These are phyloP conservation scores for Amphichorda felina DNA, from an alignment of 2,329 filamentous ascomycete genomes.

Conservation along the genomic window DNA sequence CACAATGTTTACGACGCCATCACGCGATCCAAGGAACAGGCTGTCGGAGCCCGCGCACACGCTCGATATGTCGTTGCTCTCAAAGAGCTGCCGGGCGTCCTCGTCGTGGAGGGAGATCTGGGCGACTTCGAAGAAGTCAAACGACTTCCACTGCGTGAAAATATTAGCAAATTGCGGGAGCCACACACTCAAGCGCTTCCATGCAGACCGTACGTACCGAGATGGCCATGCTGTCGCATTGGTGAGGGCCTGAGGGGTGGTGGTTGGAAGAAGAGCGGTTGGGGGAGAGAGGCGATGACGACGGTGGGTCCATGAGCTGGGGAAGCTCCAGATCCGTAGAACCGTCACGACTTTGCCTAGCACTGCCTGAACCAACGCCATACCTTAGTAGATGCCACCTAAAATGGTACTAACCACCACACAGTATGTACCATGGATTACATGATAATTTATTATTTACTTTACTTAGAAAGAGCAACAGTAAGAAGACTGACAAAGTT, in stretches of 20 bases:
- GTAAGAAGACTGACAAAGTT: no score
- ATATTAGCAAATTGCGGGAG: not conserved
- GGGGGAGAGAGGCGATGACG: constrained; percentile 4
- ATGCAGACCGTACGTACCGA: constrained; percentile 7
- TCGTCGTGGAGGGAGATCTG: constrained; percentile 70
- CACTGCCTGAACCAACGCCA: no score
- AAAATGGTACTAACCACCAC: no score
- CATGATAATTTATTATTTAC: no score
- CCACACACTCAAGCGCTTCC: not conserved
- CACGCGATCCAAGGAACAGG: constrained; percentile 75
- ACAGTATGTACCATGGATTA: no score
- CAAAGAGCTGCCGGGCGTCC: constrained; percentile 67
- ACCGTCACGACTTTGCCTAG: no score
- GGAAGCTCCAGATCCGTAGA: no score
- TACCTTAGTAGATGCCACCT: no score
- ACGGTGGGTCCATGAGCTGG: constrained; percentile 3
- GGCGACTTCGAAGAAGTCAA: constrained; percentile 97
- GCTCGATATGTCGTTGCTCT: constrained; percentile 72
- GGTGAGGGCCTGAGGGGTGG: not conserved
- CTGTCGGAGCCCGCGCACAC: constrained; percentile 80
- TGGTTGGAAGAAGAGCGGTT: not conserved
- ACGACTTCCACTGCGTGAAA: constrained; percentile 77
- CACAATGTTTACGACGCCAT: constrained; percentile 80
- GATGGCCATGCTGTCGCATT: constrained; percentile 12
- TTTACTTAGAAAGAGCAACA: no score